Evolutionary conservation across 2,329 filamentous ascomycete species (phyloP).

Genomic region (Colletotrichum sp.): DNA sequence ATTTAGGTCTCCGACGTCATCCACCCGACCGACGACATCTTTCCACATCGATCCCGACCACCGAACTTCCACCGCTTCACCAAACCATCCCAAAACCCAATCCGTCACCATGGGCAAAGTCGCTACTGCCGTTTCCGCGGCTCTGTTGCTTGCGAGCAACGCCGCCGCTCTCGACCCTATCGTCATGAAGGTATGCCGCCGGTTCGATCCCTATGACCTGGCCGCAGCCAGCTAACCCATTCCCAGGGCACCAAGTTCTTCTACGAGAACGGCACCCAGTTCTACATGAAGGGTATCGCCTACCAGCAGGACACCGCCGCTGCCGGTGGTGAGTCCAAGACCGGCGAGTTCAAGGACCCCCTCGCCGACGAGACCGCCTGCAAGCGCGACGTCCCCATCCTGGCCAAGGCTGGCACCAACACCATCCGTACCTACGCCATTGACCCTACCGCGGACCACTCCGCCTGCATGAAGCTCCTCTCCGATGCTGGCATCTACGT

Average conservation of each 20-base stretch:
- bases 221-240: background rate
- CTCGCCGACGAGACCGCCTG: constrained; percentile 75
- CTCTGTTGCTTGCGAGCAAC: constrained; percentile 45
- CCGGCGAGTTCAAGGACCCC: constrained; percentile 76
- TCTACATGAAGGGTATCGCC: constrained; percentile 89
- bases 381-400: constrained; percentile 83
- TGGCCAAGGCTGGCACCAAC: constrained; percentile 84
- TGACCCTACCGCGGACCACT: constrained; percentile 79
- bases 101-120: constrained; percentile 17
- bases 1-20: background rate
- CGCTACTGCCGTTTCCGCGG: constrained; percentile 34
- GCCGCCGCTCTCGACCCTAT: constrained; percentile 60
- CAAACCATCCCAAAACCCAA: background rate
- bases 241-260: constrained; percentile 83
- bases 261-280: constrained; percentile 73
- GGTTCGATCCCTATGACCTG: background rate
- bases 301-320: constrained; percentile 84
- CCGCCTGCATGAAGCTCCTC: constrained; percentile 82
- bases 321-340: constrained; percentile 53
- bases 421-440: constrained; percentile 95
- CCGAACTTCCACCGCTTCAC: background rate
- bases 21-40: background rate
- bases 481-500: constrained; percentile 92
- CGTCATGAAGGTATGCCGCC: constrained; percentile 66
- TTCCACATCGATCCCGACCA: background rate